Evolutionary conservation across 2,329 filamentous ascomycete species (phyloP), one percentile per base, ranked within the genome.

Genomic region (Aspergillus oerlinghausenensis): DNA sequence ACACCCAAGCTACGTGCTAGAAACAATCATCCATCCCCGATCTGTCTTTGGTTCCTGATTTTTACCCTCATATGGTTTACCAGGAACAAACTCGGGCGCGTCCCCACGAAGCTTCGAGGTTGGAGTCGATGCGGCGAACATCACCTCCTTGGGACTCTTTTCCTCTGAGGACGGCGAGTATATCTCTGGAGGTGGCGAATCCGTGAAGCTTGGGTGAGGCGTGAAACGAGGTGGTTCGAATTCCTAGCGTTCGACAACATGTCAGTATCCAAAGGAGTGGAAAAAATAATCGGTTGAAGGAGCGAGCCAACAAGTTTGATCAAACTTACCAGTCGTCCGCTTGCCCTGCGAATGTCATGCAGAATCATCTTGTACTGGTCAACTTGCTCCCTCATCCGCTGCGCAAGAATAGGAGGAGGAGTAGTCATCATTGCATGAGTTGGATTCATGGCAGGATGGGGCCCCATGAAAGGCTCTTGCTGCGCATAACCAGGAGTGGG

Each of bases 81-180:
- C 45, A 3, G 64, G 50, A 23, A 65, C 48, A 45, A 66, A 66
- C 35, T 60, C 63, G 2, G 64, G 64, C 11, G 64, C 64, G 43
- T 66, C 63, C 6, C 51, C 62, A 26, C 64, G 63, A 56, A 66
- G 61, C 42, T 56, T 50, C 21, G 49, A 56, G 26, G 32, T 49
- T 19, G 43, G 43, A 14, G 9, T 21, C n/a, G 43, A 47, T 47
- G 14, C 43, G 23, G 43, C 43, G 23, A 47, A 47, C 43, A 47
- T 47, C 1, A 26, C 21, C 14, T 26, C 43, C 10, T 23, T 47
- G 43, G 43, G 23, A 25, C 11, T 23, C 43, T 47, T 21, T 8
- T 5, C 21, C 21, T 47, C 21, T 14, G 43, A 23, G 23, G 23
- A 38, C 14, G 32, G 32, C 32, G 32, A 38, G 32, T 38, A 38